Evolutionary conservation across 179 eudicot genomes (phyloP).

Genomic region (Beta macrorhiza): DNA sequence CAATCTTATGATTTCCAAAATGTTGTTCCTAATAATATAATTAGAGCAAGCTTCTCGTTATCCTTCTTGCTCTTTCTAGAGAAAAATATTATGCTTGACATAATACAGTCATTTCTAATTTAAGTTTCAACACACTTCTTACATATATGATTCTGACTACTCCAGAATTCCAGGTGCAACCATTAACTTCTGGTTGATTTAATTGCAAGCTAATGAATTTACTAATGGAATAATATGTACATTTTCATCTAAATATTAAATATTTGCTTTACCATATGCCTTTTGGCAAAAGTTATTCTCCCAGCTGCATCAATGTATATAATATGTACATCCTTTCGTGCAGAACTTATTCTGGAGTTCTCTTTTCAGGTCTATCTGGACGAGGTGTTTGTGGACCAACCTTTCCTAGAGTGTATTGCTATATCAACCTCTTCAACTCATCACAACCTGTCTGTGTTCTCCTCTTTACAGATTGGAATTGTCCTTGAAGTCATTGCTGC

Average conservation of each 20-base stretch:
- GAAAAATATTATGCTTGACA: too few species aligned
- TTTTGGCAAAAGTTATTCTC: not conserved
- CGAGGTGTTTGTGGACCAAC: conserved; percentile 54
- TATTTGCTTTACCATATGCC: conserved; percentile 2
- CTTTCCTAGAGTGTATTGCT: conserved; percentile 43
- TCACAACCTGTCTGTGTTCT: conserved; percentile 29
- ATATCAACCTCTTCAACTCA: conserved; percentile 39
- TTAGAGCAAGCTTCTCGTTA: not conserved
- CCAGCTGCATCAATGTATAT: not conserved
- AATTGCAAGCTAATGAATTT: not conserved
- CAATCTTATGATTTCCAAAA: not conserved
- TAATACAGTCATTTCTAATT: too few species aligned
- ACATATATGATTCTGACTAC: not conserved
- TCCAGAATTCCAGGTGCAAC: not conserved
- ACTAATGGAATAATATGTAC: not conserved
- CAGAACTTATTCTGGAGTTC: conserved; percentile 10
- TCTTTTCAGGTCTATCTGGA: conserved; percentile 68
- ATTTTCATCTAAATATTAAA: not conserved
- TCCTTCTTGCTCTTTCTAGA: not conserved
- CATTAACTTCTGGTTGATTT: not conserved
- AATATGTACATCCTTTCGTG: not conserved
- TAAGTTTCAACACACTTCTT: not conserved
- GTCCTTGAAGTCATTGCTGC: conserved; percentile 51
- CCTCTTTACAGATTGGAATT: conserved; percentile 38
- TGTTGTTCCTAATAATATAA: not conserved